Base-by-base conservation (phyloP, 441 rosid genomes). In the Populus hybrid region DNA sequence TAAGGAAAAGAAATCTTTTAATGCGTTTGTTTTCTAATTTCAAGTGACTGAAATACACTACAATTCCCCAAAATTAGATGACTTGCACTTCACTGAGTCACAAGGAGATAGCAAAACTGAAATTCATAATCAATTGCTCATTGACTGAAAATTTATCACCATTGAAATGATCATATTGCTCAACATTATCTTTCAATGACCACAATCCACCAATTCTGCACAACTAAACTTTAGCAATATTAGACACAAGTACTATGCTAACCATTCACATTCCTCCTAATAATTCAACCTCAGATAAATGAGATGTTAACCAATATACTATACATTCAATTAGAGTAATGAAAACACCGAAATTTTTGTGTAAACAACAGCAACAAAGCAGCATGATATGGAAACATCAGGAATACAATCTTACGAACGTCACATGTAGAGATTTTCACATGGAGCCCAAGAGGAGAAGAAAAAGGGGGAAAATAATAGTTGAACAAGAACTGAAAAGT, bases 401-500 rank as follows among this genome's bases (percentile, higher is more conserved):
- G 53, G 20, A 69, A 9, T 38, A 38, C 56, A 36, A 35, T 18
- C 29, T 69, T 68, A 20, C 26, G 1, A 12, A 24, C 23, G 1
- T 69, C 20, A n/a, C 16, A 12, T 3, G 72, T 5, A 38, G 11
- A 69, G 56, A 11, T 38, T 38, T 36, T 9, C 56, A 26, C 10
- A 7, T 21, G 16, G 16, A 72, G 65, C 18, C 31, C 29, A 29
- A 29, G 21, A 67, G 18, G 38, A 65, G 36, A 4, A 50, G 28
- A 71, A 63, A 50, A 61, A 5, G 59, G 21, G 20, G 14, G 31
- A n/a, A 12, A 5, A 38, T 40, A 40, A 31, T 68, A 73, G 9
- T 33, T 29, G 68, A 67, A 70, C 31, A 79, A 64, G 67, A 64
- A 29, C 10, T 20, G 12, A 40, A 61, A 64, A 69, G 56, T 42